These are phyloP conservation scores for Fusarium virguliforme DNA, from an alignment of 2,329 filamentous ascomycete genomes.

Conservation along the genomic window DNA sequence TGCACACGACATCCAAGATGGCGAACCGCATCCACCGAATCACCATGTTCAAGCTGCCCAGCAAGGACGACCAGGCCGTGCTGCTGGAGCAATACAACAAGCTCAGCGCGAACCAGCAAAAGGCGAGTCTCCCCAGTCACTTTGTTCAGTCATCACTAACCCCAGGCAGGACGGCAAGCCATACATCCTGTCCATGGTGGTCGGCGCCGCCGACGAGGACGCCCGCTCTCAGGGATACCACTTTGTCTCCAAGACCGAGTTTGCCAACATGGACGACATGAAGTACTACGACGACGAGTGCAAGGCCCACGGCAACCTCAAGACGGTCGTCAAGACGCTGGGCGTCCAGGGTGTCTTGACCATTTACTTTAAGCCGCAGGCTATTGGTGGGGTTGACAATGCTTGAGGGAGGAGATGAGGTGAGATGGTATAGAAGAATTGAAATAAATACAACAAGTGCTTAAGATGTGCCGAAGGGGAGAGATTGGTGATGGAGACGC, in stretches of 20 bases:
- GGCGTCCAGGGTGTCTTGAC: slow-evolving; percentile 58
- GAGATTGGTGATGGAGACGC: too few species aligned
- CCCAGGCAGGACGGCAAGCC: slow-evolving; percentile 76
- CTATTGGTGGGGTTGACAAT: slow-evolving; percentile 49
- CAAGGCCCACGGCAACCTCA: slow-evolving; percentile 61
- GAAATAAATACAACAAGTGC: slow-evolving; percentile 29
- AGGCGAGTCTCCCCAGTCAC: slow-evolving; percentile 54
- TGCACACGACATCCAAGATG: slow-evolving; percentile 54
- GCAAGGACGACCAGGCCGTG: slow-evolving; percentile 61
- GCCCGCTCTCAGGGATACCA: slow-evolving; percentile 77
- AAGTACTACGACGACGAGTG: slow-evolving; percentile 76
- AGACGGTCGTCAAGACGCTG: slow-evolving; percentile 55
- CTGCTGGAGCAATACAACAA: slow-evolving; percentile 64
- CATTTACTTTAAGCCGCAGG: slow-evolving; percentile 59
- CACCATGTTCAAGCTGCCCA: slow-evolving; percentile 70
- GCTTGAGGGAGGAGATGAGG: slow-evolving; percentile 4
- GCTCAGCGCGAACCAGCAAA: slow-evolving; percentile 60
- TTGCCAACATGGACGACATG: slow-evolving; percentile 77
- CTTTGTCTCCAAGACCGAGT: slow-evolving; percentile 74
- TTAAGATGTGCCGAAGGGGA: not conserved
- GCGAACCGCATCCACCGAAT: slow-evolving; percentile 63
- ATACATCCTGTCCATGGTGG: slow-evolving; percentile 75
- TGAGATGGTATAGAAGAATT: not conserved
- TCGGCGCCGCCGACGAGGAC: slow-evolving; percentile 70
- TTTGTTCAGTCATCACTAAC: slow-evolving; percentile 3